phyloP scores from a whole-genome alignment of 2,329 filamentous ascomycete species.

The Aphanocladium album region DNA sequence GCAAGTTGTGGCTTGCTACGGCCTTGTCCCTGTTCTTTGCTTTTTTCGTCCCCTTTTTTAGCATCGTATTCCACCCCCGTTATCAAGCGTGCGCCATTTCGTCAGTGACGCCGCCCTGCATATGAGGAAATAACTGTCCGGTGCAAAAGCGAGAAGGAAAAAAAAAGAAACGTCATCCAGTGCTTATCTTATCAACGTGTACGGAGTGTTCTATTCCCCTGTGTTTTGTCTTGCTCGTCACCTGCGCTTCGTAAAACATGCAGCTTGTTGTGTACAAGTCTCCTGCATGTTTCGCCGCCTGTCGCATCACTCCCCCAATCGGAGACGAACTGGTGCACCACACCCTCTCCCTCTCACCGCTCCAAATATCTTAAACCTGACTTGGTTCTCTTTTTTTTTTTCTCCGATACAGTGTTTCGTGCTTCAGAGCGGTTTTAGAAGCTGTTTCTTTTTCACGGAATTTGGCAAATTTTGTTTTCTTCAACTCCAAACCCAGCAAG shows the following conservation, averaged over 20 bases:
- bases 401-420: background rate
- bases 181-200: background rate
- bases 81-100: background rate
- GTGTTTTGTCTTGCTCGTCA: background rate
- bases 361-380: background rate
- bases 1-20: background rate
- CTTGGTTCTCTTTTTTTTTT: too few species aligned
- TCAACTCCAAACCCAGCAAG: background rate
- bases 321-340: background rate
- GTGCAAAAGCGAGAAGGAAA: background rate
- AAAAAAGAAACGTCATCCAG: background rate
- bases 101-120: background rate
- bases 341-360: background rate
- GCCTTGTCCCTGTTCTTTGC: background rate
- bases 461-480: background rate
- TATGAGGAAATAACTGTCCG: background rate
- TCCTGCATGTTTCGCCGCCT: conserved; percentile 3
- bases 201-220: too few species aligned
- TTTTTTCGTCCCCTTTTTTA: background rate
- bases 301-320: conserved; percentile 2
- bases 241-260: background rate
- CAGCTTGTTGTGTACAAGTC: background rate
- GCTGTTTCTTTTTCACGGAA: background rate
- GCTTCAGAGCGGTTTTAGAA: background rate
- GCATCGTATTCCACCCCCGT: background rate